Conservation (phyloP, 345 rosid genomes). For the Brassica carinata region DNA sequence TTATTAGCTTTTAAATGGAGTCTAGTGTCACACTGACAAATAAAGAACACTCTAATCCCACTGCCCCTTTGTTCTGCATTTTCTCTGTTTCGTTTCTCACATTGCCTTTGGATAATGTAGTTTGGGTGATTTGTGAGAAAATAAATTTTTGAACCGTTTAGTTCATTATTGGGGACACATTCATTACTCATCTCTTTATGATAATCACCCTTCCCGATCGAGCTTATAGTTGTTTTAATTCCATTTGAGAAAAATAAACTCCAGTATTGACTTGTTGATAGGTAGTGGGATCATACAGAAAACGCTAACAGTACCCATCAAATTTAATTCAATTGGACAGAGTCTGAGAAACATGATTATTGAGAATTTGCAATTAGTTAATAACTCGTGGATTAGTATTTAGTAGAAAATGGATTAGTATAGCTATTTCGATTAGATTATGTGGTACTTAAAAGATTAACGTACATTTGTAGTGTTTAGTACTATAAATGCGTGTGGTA, state of each 20-base stretch:
- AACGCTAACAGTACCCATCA: not conserved
- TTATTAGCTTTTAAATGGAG: not conserved
- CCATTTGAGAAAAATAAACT: not conserved
- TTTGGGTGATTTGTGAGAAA: not conserved
- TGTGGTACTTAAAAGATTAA: constrained; percentile 5
- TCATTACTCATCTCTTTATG: not conserved
- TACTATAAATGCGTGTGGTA: not conserved
- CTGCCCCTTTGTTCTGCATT: not conserved
- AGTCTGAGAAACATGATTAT: not conserved
- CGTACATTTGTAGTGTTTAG: not conserved
- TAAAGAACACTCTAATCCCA: not conserved
- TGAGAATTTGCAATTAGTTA: not conserved
- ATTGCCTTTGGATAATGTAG: not conserved
- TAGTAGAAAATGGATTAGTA: not conserved
- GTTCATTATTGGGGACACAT: constrained; percentile 8
- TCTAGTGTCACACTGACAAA: not conserved
- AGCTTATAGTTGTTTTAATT: not conserved
- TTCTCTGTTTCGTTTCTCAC: not conserved
- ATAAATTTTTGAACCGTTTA: not conserved
- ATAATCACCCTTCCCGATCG: not conserved
- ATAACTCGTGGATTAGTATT: not conserved
- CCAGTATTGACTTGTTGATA: not conserved
- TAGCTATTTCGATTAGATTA: not conserved
- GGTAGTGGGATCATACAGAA: not conserved
- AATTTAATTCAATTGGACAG: not conserved